Conservation (phyloP, 177 flowering plant species). For the Tripterygium wilfordii region DNA sequence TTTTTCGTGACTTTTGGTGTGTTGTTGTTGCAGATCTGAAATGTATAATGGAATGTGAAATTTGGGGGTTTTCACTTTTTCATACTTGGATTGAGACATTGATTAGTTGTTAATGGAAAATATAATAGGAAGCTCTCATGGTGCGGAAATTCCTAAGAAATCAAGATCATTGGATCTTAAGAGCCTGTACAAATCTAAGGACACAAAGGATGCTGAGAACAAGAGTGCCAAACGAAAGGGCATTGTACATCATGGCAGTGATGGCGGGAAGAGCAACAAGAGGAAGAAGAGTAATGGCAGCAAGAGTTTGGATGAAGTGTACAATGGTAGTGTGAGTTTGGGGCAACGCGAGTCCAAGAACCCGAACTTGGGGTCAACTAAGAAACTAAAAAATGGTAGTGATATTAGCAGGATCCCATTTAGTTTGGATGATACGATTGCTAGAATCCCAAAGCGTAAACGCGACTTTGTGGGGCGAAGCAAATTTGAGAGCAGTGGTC, state of each 20-base stretch:
- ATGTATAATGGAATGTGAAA: conserved; percentile 56
- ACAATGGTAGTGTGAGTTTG: conserved; percentile 17
- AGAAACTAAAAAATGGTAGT: conserved; percentile 12
- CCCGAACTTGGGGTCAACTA: conserved; percentile 12
- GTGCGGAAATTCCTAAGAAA: conserved; percentile 40
- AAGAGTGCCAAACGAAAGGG: conserved; percentile 39
- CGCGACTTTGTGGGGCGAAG: conserved; percentile 52
- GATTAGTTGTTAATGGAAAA: conserved; percentile 93
- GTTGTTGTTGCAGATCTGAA: conserved; percentile 49
- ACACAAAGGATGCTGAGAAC: conserved; percentile 13
- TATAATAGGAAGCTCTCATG: conserved; percentile 44
- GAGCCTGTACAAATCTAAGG: conserved; percentile 40
- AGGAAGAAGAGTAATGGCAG: conserved; percentile 39
- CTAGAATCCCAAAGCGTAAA: conserved; percentile 48
- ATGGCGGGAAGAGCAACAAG: conserved; percentile 27
- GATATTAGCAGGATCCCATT: conserved; percentile 28
- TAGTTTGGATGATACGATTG: conserved; percentile 33
- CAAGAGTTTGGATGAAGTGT: conserved; percentile 32
- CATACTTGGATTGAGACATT: conserved; percentile 27
- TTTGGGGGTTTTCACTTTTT: conserved; percentile 27
- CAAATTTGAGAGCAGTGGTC: conserved; percentile 25
- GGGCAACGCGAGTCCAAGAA: conserved; percentile 15
- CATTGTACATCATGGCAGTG: conserved; percentile 14
- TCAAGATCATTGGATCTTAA: conserved; percentile 66
- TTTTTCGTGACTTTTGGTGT: conserved; percentile 7